Evolutionary conservation across 371 early-diverging fungal species (phyloP).

Genomic region (Mortierella sp.): DNA sequence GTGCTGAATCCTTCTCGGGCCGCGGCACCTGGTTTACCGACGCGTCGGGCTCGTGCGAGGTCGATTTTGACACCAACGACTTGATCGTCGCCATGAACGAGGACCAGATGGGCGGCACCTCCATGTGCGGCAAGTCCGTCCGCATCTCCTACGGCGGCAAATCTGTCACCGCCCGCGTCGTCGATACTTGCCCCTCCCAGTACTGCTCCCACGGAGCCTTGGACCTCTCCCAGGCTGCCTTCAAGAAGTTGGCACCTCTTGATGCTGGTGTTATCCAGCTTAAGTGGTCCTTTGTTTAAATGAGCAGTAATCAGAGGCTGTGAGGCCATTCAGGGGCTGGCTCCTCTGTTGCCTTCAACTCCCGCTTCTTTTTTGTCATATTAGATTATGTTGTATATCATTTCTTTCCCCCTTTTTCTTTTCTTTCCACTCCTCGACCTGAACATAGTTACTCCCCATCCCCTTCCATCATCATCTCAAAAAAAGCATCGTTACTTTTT

Average conservation of each 20-base stretch:
- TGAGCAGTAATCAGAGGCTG: background rate
- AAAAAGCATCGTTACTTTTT: no score
- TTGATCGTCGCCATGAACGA: constrained; percentile 56
- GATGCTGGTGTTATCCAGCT: constrained; percentile 33
- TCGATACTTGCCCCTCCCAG: constrained; percentile 50
- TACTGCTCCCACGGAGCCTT: constrained; percentile 34
- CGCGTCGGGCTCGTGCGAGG: constrained; percentile 32
- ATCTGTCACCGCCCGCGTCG: constrained; percentile 22
- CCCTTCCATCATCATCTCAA: background rate
- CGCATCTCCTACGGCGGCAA: constrained; percentile 28
- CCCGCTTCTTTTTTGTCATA: background rate
- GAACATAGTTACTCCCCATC: background rate
- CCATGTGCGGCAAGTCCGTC: constrained; percentile 38
- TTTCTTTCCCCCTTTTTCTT: background rate
- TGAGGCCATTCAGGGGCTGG: background rate
- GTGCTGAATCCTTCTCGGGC: constrained; percentile 29
- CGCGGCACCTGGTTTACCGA: constrained; percentile 57
- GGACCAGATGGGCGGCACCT: constrained; percentile 27
- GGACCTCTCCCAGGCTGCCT: constrained; percentile 50
- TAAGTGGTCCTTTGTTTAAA: constrained; percentile 38
- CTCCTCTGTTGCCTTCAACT: background rate
- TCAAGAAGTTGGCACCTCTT: constrained; percentile 42
- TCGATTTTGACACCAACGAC: constrained; percentile 38
- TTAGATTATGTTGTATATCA: background rate
- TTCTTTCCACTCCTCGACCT: background rate